Conservation (phyloP, 2,329 filamentous ascomycete species). For the Hypoxylon sp. region DNA sequence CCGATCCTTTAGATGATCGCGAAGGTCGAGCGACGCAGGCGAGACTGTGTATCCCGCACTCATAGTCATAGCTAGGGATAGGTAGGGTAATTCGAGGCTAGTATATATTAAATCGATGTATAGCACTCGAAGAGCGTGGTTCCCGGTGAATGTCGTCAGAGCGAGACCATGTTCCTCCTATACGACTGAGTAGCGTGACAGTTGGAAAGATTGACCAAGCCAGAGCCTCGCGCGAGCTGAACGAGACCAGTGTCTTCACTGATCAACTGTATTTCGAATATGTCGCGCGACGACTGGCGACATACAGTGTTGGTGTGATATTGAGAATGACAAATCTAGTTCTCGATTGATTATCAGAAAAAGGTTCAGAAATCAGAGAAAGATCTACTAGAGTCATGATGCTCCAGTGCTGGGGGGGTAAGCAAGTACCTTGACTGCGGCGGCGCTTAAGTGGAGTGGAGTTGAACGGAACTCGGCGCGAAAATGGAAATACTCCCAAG, state of each 20-base stretch:
- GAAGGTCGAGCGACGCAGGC: constrained; percentile 58
- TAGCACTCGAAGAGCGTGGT: constrained; percentile 43
- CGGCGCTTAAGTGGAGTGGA: constrained; percentile 53
- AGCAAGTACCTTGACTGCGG: constrained; percentile 44
- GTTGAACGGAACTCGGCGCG: constrained; percentile 46
- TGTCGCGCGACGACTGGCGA: constrained; percentile 25
- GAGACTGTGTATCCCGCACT: constrained; percentile 61
- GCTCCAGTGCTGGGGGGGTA: constrained; percentile 38
- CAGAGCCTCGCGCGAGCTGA: constrained; percentile 43
- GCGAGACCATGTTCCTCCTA: constrained; percentile 48
- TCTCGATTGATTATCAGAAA: constrained; percentile 41
- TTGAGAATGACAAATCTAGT: constrained; percentile 31
- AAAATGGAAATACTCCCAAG: constrained; percentile 52
- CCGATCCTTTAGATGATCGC: constrained; percentile 50
- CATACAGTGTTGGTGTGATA: constrained; percentile 28
- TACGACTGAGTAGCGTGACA: constrained; percentile 37
- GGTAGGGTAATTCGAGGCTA: constrained; percentile 47
- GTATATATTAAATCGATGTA: constrained; percentile 56
- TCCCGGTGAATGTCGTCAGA: constrained; percentile 46
- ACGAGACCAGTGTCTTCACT: constrained; percentile 23
- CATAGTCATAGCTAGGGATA: constrained; percentile 62
- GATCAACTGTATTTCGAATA: constrained; percentile 33
- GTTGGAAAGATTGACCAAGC: constrained; percentile 22
- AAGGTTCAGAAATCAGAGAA: constrained; percentile 42
- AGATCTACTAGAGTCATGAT: constrained; percentile 37